Conservation (phyloP, 768 basidiomycete genomes). For the Tulasnella sp. region DNA sequence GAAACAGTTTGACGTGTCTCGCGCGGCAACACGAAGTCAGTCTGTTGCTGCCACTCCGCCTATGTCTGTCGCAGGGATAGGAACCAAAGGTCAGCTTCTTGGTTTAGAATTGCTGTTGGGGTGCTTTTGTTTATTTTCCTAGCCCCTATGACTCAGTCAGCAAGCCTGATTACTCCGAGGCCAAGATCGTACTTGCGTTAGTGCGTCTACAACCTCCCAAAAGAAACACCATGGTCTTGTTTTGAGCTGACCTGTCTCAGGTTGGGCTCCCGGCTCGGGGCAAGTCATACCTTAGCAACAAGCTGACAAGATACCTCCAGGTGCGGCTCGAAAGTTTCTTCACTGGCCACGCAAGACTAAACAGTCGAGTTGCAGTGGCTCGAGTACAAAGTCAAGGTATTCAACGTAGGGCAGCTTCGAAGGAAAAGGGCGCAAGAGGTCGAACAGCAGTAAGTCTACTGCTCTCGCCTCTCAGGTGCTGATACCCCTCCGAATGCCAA, state of each 20-base stretch:
- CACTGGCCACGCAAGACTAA: not conserved
- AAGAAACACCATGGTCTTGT: not conserved
- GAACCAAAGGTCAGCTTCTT: conserved; percentile 57
- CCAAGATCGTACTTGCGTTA: conserved; percentile 98
- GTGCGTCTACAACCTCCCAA: conserved; percentile 32
- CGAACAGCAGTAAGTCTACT: conserved; percentile 48
- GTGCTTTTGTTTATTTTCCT: not conserved
- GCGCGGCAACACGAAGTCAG: conserved; percentile 54
- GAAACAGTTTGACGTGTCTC: conserved; percentile 33
- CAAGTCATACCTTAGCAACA: conserved; percentile 97
- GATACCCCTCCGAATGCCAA: not conserved
- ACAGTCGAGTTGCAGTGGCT: conserved; percentile 57
- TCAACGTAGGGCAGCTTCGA: conserved; percentile 93
- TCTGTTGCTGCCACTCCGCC: conserved; percentile 73
- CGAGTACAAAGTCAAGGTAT: conserved; percentile 95
- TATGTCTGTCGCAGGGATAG: conserved; percentile 76
- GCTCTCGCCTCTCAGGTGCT: not conserved
- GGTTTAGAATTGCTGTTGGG: conserved; percentile 1
- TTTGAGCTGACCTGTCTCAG: conserved; percentile 30
- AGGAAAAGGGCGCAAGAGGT: conserved; percentile 66
- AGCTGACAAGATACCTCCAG: conserved; percentile 90
- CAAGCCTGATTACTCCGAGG: conserved; percentile 96
- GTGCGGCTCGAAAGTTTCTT: conserved; percentile 33
- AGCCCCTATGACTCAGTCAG: conserved; percentile 44
- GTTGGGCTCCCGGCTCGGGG: conserved; percentile 96